These are phyloP conservation scores for Ballota nigra DNA, from an alignment of 257 asterid genomes.

Conservation along the genomic window DNA sequence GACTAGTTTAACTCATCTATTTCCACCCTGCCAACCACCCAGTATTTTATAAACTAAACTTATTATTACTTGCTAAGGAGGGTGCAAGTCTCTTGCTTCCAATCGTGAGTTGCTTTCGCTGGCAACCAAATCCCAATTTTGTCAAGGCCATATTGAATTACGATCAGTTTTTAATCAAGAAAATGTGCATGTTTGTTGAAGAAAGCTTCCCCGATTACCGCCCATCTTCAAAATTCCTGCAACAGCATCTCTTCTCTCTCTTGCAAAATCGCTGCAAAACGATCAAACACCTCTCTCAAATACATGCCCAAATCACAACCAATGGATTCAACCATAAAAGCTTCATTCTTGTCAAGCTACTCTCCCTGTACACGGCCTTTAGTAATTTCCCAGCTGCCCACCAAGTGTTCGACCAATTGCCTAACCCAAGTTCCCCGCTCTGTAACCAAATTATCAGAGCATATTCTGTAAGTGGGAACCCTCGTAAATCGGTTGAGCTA, in stretches of 20 bases:
- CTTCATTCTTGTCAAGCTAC: conserved; percentile 60
- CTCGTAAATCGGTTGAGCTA: conserved; percentile 35
- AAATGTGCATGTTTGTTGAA: conserved; percentile 36
- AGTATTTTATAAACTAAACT: no score
- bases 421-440: conserved; percentile 46
- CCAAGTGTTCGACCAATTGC: conserved; percentile 52
- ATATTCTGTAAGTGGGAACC: conserved; percentile 30
- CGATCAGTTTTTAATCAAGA: background rate
- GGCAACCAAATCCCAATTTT: no score
- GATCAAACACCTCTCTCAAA: conserved; percentile 43
- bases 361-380: conserved; percentile 43
- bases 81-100: no score
- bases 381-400: conserved; percentile 38
- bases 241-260: conserved; percentile 49
- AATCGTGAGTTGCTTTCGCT: no score
- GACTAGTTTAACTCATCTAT: no score
- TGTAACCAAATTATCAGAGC: conserved; percentile 78
- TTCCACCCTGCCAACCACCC: no score
- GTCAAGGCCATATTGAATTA: background rate
- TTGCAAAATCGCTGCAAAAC: conserved; percentile 49
- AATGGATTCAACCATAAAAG: conserved; percentile 56
- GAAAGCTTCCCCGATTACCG: conserved; percentile 34
- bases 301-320: conserved; percentile 55
- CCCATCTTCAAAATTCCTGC: conserved; percentile 41
- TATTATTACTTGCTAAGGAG: no score